A percentile compares a stretch with the other conserved stretches of the same genome.
phyloP scores from a whole-genome alignment of 176 grass and related monocot genomes.

The Eragrostis curvula region DNA sequence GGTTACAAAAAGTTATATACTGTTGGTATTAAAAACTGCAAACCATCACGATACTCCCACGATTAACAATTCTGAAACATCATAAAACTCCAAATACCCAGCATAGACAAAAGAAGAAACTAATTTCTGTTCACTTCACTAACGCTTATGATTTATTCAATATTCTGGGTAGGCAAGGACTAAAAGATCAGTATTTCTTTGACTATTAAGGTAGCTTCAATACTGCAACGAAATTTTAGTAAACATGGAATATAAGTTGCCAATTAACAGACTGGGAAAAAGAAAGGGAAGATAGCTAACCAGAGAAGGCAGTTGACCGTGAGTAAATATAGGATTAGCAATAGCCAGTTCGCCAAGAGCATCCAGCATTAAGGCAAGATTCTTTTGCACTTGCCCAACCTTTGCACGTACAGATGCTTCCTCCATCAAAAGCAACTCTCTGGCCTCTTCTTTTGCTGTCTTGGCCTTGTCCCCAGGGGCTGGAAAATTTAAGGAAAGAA shows the following conservation, averaged over 20 bases:
- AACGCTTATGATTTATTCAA: neutral
- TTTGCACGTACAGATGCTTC: conserved; percentile 79
- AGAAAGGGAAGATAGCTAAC: conserved; percentile 49
- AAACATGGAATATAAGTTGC: neutral
- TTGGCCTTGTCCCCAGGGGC: conserved; percentile 79
- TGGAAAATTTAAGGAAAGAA: conserved; percentile 16
- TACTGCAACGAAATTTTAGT: conserved; percentile 16
- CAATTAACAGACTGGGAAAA: conserved; percentile 12
- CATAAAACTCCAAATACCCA: neutral
- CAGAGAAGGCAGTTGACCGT: conserved; percentile 84
- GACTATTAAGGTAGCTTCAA: neutral
- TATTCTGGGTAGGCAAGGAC: neutral
- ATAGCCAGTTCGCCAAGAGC: conserved; percentile 92
- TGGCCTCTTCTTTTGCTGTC: conserved; percentile 96
- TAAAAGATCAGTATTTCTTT: neutral
- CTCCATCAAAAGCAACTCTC: conserved; percentile 80
- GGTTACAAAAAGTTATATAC: conserved; percentile 15
- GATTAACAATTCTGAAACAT: neutral
- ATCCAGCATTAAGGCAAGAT: conserved; percentile 76
- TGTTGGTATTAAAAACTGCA: neutral
- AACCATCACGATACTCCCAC: neutral
- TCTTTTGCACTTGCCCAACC: conserved; percentile 79
- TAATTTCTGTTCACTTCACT: neutral
- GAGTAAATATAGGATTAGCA: conserved; percentile 92
- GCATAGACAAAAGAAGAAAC: neutral